Conservation (phyloP, 2,329 filamentous ascomycete species). For the Ophiocordyceps australis region DNA sequence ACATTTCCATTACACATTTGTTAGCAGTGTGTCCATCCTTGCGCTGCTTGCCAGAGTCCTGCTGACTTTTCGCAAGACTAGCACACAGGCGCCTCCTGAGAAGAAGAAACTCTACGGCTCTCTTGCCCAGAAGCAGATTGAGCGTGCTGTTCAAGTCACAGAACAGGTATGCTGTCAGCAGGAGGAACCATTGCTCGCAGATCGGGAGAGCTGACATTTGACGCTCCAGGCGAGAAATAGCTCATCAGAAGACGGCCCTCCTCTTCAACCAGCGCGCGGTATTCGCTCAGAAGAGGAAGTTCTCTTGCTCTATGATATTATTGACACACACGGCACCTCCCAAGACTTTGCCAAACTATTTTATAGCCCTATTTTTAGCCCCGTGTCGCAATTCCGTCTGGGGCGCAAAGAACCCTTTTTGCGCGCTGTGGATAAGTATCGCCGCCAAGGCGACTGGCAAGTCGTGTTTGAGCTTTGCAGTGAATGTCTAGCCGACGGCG, state of each 20-base stretch:
- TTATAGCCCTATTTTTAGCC: conserved; percentile 19
- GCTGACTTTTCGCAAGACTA: conserved; percentile 15
- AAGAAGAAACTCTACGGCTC: conserved; percentile 33
- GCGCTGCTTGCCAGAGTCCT: background rate
- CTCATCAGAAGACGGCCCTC: conserved; percentile 4
- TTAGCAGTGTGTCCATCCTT: conserved; percentile 23
- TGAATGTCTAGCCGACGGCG: conserved; percentile 19
- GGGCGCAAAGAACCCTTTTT: conserved; percentile 28
- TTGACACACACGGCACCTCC: conserved; percentile 21
- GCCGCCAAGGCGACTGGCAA: conserved; percentile 20
- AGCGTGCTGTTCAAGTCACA: conserved; percentile 25
- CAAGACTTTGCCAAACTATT: conserved; percentile 22
- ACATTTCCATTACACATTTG: conserved; percentile 32
- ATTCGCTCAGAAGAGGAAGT: conserved; percentile 31
- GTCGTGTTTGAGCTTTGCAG: conserved; percentile 23
- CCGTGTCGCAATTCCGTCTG: conserved; percentile 21
- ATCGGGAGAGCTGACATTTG: background rate
- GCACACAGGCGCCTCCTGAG: conserved; percentile 23
- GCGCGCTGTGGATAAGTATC: conserved; percentile 19
- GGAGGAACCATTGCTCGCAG: background rate
- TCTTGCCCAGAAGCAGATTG: conserved; percentile 30
- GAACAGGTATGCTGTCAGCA: conserved; percentile 24
- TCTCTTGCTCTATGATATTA: conserved; percentile 27
- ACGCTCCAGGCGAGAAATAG: conserved; percentile 6
- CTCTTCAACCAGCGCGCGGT: conserved; percentile 9